Conservation (phyloP, 192 early-diverging fungal species). For the Pilobolus umbonatus region DNA sequence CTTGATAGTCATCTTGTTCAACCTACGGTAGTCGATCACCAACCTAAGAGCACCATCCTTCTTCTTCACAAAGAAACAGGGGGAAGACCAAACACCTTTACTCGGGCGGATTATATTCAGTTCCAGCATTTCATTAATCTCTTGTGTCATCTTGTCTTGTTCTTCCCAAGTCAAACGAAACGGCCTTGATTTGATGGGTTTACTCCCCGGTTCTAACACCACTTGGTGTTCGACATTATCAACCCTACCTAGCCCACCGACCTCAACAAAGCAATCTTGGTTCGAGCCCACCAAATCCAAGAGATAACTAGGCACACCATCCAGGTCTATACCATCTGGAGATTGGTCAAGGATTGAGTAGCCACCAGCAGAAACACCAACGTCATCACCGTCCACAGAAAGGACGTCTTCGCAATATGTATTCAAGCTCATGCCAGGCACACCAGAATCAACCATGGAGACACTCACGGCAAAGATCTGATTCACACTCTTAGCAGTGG, state of each 20-base stretch:
- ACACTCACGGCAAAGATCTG: too few species aligned
- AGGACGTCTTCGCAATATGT: too few species aligned
- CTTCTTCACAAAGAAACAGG: constrained; percentile 39
- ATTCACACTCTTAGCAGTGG: too few species aligned
- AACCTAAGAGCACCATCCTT: constrained; percentile 30
- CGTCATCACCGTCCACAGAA: too few species aligned
- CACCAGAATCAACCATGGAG: too few species aligned
- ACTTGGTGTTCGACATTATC: neutral
- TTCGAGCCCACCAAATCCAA: too few species aligned
- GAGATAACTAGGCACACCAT: too few species aligned
- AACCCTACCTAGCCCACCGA: neutral
- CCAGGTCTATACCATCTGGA: too few species aligned
- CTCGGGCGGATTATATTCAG: constrained; percentile 24
- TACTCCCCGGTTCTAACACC: neutral
- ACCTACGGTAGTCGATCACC: constrained; percentile 36
- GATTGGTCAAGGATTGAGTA: too few species aligned
- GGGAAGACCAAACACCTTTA: constrained; percentile 26
- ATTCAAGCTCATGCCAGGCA: too few species aligned
- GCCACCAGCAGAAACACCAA: too few species aligned
- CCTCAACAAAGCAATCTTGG: constrained; percentile 7
- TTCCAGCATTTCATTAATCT: constrained; percentile 24
- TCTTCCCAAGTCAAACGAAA: constrained; percentile 12
- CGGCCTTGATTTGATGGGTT: constrained; percentile 8
- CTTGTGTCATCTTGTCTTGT: neutral
- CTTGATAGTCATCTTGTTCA: constrained; percentile 37